These are phyloP conservation scores for Polysphondylium violaceum DNA, from an alignment of 78 protist genomes.

Conservation along the genomic window DNA sequence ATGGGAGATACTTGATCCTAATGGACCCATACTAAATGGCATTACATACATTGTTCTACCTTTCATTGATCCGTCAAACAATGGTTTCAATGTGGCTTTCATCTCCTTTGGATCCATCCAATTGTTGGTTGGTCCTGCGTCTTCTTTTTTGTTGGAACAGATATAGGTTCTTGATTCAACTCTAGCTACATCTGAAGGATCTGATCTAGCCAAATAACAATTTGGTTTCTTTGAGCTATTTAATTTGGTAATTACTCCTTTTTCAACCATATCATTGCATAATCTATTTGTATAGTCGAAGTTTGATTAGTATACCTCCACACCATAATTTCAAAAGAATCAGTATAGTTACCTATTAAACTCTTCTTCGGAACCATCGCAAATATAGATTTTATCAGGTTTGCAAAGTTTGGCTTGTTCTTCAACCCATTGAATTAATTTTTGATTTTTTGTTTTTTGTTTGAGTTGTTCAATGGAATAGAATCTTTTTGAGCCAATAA, in stretches of 20 bases:
- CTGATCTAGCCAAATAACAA: slow-evolving; percentile 89
- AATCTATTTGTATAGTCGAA: slow-evolving; percentile 9
- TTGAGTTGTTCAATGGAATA: slow-evolving; percentile 41
- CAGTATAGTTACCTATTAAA: slow-evolving; percentile 34
- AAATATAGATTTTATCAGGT: slow-evolving; percentile 78
- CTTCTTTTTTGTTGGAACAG: slow-evolving; percentile 79
- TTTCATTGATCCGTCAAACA: slow-evolving; percentile 85
- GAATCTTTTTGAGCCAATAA: slow-evolving; percentile 21
- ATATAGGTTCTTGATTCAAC: slow-evolving; percentile 90
- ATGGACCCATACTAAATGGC: slow-evolving; percentile 94
- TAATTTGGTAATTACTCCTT: slow-evolving; percentile 74
- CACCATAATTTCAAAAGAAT: neutral
- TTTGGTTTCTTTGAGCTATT: slow-evolving; percentile 83
- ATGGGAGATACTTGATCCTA: slow-evolving; percentile 78
- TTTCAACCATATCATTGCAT: slow-evolving; percentile 32
- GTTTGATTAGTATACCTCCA: neutral
- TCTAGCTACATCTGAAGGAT: slow-evolving; percentile 90
- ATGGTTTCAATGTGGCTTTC: slow-evolving; percentile 62
- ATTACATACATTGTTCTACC: slow-evolving; percentile 94
- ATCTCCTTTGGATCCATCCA: slow-evolving; percentile 90
- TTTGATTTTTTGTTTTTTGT: slow-evolving; percentile 64
- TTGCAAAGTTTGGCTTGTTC: slow-evolving; percentile 77
- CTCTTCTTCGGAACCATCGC: slow-evolving; percentile 89
- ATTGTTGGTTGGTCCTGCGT: slow-evolving; percentile 92
- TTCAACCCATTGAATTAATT: slow-evolving; percentile 73